phyloP scores from a whole-genome alignment of 345 rosid genomes.

The Gossypium anomalum region DNA sequence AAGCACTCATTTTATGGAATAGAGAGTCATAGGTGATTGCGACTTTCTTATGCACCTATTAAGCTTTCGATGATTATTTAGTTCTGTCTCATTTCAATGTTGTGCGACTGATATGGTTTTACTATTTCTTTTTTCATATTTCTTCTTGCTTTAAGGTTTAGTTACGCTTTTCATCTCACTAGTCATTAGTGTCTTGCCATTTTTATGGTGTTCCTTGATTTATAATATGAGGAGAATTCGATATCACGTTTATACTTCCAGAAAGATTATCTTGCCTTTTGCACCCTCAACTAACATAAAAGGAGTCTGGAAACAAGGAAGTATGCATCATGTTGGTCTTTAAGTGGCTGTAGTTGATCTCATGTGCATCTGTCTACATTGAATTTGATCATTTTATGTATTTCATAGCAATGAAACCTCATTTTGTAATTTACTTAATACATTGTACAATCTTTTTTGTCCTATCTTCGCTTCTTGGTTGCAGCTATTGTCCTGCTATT shows the following conservation, averaged over 20 bases:
- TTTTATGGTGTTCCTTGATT: not conserved
- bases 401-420: not conserved
- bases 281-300: not conserved
- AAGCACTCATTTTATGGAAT: constrained; percentile 98
- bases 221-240: not conserved
- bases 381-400: not conserved
- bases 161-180: not conserved
- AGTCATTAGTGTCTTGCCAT: not conserved
- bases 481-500: not conserved
- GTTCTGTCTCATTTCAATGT: not conserved
- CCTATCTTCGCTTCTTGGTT: constrained; percentile 1
- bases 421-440: not conserved
- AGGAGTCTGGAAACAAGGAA: not conserved
- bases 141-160: not conserved
- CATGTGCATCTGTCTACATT: not conserved
- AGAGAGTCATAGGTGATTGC: constrained; percentile 88
- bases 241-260: not conserved
- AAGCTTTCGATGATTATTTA: constrained; percentile 6
- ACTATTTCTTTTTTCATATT: not conserved
- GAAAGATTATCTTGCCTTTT: not conserved
- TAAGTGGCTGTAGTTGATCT: not conserved
- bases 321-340: not conserved
- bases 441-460: not conserved
- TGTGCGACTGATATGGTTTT: not conserved
- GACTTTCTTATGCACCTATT: constrained; percentile 1